A percentile compares a stretch with the other conserved stretches of the same genome.
Evolutionary conservation across 169 alveolate species (phyloP).

Genomic region (Amoebophrya sp.): DNA sequence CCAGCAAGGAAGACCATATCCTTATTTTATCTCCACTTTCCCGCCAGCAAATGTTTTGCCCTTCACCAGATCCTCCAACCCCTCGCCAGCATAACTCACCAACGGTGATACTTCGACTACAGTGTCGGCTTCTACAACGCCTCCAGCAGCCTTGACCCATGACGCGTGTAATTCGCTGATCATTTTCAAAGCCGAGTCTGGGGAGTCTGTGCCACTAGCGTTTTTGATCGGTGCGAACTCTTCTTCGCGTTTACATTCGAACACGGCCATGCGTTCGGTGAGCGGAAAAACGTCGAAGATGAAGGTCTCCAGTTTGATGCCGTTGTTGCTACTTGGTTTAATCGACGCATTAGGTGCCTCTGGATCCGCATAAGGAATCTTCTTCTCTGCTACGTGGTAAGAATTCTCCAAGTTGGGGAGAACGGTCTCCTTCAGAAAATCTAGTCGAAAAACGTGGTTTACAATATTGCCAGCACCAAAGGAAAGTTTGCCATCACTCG

Average conservation of each 20-base stretch:
- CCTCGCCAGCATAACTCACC: background rate
- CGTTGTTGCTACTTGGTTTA: slow-evolving; percentile 53
- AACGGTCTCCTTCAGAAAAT: slow-evolving; percentile 33
- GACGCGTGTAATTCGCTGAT: background rate
- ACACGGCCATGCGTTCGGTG: slow-evolving; percentile 21
- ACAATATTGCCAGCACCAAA: slow-evolving; percentile 57
- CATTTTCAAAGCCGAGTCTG: slow-evolving; percentile 37
- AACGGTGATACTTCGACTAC: background rate
- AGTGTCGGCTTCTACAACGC: background rate
- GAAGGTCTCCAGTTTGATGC: slow-evolving; percentile 61
- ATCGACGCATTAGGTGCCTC: background rate
- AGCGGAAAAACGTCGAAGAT: slow-evolving; percentile 56
- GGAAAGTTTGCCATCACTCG: slow-evolving; percentile 33
- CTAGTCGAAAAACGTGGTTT: slow-evolving; percentile 54
- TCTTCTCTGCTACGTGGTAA: slow-evolving; percentile 63
- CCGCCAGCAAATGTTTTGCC: background rate
- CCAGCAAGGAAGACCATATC: no score
- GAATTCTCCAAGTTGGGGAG: slow-evolving; percentile 38
- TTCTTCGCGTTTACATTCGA: slow-evolving; percentile 36
- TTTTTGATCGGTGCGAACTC: slow-evolving; percentile 69
- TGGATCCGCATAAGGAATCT: slow-evolving; percentile 41
- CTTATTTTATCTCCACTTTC: background rate
- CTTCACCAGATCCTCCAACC: background rate
- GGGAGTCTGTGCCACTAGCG: slow-evolving; percentile 61
- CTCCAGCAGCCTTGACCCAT: background rate